Evolutionary conservation across 345 rosid species (phyloP).

Genomic region (Salix dunnii): DNA sequence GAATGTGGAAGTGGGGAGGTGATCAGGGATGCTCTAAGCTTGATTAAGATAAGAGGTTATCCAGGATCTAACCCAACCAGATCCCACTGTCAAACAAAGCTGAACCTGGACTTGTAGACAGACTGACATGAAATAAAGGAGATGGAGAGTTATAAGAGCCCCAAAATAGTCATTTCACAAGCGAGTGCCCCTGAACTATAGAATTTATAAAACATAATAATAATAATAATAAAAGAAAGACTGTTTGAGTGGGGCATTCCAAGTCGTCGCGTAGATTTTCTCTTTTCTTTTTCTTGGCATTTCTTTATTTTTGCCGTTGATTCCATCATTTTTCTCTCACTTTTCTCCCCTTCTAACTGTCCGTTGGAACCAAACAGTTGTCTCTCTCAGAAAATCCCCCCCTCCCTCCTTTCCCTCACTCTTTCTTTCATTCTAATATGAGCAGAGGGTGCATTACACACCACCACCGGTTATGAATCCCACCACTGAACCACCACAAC

Average conservation of each 20-base stretch:
- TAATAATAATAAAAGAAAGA: not conserved
- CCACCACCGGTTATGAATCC: constrained; percentile 84
- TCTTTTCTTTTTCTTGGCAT: constrained; percentile 12
- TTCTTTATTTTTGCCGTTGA: constrained; percentile 16
- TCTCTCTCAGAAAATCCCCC: not conserved
- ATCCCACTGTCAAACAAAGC: not conserved
- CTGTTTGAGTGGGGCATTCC: constrained; percentile 17
- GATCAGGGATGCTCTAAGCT: not conserved
- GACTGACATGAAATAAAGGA: not conserved
- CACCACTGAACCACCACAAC: constrained; percentile 53
- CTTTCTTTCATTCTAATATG: constrained; percentile 36
- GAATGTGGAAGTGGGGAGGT: no score
- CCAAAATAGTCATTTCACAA: constrained; percentile 20
- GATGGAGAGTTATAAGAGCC: constrained; percentile 9
- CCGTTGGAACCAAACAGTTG: constrained; percentile 73
- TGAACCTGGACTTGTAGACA: not conserved
- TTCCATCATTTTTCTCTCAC: constrained; percentile 8
- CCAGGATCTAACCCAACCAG: not conserved
- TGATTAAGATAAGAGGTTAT: not conserved
- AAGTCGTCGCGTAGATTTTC: constrained; percentile 22
- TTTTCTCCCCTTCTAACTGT: constrained; percentile 30
- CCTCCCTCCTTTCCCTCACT: not conserved
- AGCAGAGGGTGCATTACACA: constrained; percentile 46
- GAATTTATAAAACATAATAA: constrained; percentile 2
- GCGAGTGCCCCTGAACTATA: constrained; percentile 28